These are phyloP conservation scores for Thamnidium elegans DNA, from an alignment of 192 early-diverging fungal species.

Conservation along the genomic window DNA sequence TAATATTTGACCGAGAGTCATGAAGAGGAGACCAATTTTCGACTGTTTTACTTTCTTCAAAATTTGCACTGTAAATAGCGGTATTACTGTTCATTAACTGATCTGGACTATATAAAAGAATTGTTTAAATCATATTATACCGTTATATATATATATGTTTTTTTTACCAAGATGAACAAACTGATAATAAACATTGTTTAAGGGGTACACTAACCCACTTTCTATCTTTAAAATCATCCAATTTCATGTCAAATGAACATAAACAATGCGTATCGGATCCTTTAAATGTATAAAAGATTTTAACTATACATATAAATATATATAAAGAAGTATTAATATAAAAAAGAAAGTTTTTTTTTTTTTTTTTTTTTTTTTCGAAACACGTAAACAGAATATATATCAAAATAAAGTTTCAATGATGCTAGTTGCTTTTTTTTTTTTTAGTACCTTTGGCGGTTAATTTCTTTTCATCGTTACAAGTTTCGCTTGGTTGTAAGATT, in stretches of 20 bases:
- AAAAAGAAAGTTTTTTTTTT: background rate
- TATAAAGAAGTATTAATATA: background rate
- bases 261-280: constrained; percentile 20
- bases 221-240: constrained; percentile 8
- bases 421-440: background rate
- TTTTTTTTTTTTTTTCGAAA: background rate
- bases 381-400: constrained; percentile 12
- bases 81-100: constrained; percentile 23
- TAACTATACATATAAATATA: constrained; percentile 6
- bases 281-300: constrained; percentile 22
- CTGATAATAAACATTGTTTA: constrained; percentile 16
- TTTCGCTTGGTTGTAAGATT: constrained; percentile 15
- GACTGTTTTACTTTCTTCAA: constrained; percentile 16
- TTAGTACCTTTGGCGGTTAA: constrained; percentile 19
- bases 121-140: too few species aligned
- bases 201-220: constrained; percentile 20
- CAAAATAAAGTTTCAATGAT: background rate
- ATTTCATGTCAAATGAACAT: constrained; percentile 15
- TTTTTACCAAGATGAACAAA: constrained; percentile 25
- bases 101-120: constrained; percentile 26
- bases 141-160: too few species aligned
- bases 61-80: constrained; percentile 30
- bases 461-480: background rate
- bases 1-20: constrained; percentile 10
- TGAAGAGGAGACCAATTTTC: constrained; percentile 15